Conservation (phyloP, 176 grass and related monocot genomes). For the Tillandsia leiboldiana region DNA sequence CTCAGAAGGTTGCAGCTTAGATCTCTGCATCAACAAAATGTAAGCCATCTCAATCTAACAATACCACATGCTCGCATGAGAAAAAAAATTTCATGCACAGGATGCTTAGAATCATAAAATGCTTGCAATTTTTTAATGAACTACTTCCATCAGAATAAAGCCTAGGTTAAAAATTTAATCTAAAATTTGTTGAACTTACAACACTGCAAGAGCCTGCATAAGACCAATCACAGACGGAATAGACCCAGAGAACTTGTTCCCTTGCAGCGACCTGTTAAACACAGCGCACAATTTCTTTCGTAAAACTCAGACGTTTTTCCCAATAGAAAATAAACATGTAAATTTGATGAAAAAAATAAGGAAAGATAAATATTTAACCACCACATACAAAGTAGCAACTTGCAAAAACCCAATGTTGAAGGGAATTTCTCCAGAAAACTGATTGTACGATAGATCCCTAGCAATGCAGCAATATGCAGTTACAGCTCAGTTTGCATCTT, state of each 20-base stretch:
- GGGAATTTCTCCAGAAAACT: constrained; percentile 65
- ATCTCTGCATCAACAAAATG: constrained; percentile 38
- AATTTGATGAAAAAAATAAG: neutral
- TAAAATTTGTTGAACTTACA: constrained; percentile 40
- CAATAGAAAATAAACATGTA: neutral
- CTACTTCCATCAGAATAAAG: neutral
- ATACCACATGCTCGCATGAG: neutral
- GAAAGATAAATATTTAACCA: neutral
- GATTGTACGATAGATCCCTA: constrained; percentile 98
- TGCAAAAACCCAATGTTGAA: constrained; percentile 99
- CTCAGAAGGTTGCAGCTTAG: constrained; percentile 85
- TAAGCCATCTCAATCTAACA: neutral
- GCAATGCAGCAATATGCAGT: neutral
- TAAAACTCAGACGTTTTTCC: neutral
- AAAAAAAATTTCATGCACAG: neutral
- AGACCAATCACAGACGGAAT: constrained; percentile 97
- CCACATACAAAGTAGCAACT: constrained; percentile 87
- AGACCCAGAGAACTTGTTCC: constrained; percentile 68
- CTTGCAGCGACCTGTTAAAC: constrained; percentile 78
- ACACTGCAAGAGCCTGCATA: constrained; percentile 91
- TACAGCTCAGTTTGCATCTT: neutral
- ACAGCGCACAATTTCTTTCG: neutral
- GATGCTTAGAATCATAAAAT: neutral
- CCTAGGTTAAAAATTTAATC: neutral
- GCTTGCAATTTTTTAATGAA: neutral